phyloP scores from a whole-genome alignment of 768 basidiomycete genomes.

The Calocera cornea region DNA sequence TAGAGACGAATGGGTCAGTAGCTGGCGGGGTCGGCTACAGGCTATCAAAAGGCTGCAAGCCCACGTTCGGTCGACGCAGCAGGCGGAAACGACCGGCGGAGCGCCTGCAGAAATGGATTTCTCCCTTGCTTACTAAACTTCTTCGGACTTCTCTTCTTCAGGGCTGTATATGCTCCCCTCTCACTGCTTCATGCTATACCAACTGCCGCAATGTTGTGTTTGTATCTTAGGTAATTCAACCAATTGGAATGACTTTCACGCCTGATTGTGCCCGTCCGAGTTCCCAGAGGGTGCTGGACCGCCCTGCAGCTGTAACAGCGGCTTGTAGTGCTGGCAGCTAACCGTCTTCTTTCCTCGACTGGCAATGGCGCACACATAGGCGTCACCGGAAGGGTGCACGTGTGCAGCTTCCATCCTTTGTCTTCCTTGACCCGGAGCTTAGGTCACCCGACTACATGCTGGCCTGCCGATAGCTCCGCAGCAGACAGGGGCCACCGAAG shows the following conservation, averaged over 20 bases:
- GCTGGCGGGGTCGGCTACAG: constrained; percentile 73
- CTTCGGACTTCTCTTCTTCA: background rate
- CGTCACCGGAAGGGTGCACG: no score
- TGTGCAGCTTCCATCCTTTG: no score
- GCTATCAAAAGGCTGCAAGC: constrained; percentile 49
- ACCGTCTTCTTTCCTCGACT: no score
- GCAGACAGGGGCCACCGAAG: no score
- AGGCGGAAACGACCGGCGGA: background rate
- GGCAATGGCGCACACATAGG: no score
- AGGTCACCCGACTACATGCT: no score
- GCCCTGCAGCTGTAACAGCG: no score
- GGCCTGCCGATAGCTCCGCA: no score
- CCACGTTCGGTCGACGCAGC: background rate
- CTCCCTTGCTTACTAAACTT: background rate
- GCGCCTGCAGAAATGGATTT: constrained; percentile 2
- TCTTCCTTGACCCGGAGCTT: no score
- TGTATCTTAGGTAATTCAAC: background rate
- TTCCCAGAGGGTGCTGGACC: no score
- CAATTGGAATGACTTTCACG: background rate
- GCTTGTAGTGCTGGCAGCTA: no score
- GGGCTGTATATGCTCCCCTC: background rate
- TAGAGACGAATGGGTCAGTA: constrained; percentile 68
- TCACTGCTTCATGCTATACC: background rate
- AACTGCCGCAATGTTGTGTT: background rate
- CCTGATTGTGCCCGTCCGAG: background rate